These are phyloP conservation scores for Citrus trifoliata DNA, from an alignment of 345 rosid genomes.

Conservation along the genomic window DNA sequence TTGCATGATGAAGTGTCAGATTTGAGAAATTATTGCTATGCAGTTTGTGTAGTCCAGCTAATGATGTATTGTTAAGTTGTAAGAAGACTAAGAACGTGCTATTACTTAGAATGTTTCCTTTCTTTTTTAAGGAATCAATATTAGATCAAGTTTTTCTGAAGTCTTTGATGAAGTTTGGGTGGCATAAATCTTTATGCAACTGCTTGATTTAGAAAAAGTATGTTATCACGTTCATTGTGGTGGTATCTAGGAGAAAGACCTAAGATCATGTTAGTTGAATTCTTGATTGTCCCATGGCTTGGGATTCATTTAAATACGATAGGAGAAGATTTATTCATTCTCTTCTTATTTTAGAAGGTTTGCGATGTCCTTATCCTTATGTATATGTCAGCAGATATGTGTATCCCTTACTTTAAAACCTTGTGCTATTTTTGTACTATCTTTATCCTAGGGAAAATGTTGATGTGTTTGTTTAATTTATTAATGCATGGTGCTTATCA, in stretches of 20 bases:
- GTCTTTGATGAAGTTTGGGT: neutral
- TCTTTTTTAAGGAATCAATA: neutral
- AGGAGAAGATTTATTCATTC: neutral
- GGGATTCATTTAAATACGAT: neutral
- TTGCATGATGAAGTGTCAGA: neutral
- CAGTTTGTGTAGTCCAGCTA: neutral
- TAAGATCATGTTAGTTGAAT: neutral
- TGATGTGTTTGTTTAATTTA: neutral
- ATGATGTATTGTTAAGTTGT: neutral
- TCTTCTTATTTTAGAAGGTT: neutral
- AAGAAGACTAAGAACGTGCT: neutral
- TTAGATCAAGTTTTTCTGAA: neutral
- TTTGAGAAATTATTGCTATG: neutral
- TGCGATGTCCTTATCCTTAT: neutral
- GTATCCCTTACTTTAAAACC: neutral
- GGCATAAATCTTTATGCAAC: neutral
- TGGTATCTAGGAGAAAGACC: neutral
- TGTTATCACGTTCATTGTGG: neutral
- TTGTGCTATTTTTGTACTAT: too few species aligned
- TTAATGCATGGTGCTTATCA: neutral
- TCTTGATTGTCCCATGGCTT: neutral
- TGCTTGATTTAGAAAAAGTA: neutral
- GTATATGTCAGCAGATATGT: too few species aligned
- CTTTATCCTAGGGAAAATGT: neutral
- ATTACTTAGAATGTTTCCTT: neutral